Conservation (phyloP, 208 protist species). For the Hexamita inflata region DNA sequence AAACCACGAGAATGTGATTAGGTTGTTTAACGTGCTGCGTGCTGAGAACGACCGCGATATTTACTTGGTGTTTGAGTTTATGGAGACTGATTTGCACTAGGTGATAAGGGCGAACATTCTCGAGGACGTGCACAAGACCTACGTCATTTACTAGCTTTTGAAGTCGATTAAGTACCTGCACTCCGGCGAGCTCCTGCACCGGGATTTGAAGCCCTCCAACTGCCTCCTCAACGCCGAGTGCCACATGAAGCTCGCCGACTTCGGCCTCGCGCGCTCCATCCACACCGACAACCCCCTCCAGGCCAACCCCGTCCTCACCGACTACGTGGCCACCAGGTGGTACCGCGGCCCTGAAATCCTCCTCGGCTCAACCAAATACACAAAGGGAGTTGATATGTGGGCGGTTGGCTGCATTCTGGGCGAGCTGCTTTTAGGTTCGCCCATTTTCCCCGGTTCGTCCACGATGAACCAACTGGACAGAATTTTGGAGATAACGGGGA, state of each 20-base stretch:
- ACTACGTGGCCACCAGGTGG: conserved; percentile 37
- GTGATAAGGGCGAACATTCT: conserved; percentile 87
- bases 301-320: background rate
- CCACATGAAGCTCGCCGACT: conserved; percentile 81
- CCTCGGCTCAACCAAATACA: conserved; percentile 26
- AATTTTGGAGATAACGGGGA: conserved; percentile 51
- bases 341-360: conserved; percentile 41
- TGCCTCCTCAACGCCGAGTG: conserved; percentile 77
- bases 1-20: conserved; percentile 55
- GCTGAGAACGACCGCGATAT: conserved; percentile 59
- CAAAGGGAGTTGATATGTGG: conserved; percentile 79
- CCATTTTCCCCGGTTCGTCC: conserved; percentile 68
- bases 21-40: conserved; percentile 54
- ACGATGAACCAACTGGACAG: conserved; percentile 49
- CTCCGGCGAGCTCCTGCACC: conserved; percentile 58
- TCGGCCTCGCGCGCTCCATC: conserved; percentile 61
- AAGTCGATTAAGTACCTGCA: conserved; percentile 52
- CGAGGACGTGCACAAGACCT: conserved; percentile 62
- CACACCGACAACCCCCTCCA: background rate
- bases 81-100: conserved; percentile 61
- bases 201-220: conserved; percentile 85
- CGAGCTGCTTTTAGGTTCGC: conserved; percentile 73
- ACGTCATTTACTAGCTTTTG: conserved; percentile 56
- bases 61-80: conserved; percentile 62
- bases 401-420: conserved; percentile 86